These are phyloP conservation scores for Calycina herbarum DNA, from an alignment of 2,329 filamentous ascomycete species.

Conservation along the genomic window DNA sequence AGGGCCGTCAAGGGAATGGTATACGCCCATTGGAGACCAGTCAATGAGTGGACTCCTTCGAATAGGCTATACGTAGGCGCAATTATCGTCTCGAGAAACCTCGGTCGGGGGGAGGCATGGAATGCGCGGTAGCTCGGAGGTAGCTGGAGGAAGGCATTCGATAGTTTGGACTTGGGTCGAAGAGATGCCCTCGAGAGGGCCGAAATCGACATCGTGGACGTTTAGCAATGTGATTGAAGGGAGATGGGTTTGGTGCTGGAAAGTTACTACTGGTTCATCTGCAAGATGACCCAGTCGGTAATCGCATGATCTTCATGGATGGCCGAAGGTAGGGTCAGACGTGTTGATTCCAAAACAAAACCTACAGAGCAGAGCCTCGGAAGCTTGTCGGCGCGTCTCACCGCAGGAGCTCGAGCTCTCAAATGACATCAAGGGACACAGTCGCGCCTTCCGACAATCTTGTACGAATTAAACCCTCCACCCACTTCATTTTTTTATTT, in stretches of 20 bases:
- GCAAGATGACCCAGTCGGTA: neutral
- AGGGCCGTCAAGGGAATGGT: slow-evolving; percentile 56
- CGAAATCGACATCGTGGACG: slow-evolving; percentile 4
- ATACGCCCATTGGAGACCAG: slow-evolving; percentile 52
- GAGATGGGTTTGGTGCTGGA: neutral
- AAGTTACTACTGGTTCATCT: neutral
- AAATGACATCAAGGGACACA: slow-evolving; percentile 12
- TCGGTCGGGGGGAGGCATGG: slow-evolving; percentile 47
- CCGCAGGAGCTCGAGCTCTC: slow-evolving; percentile 2
- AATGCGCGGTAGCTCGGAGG: slow-evolving; percentile 45
- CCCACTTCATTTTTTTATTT: neutral
- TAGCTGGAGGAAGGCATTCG: slow-evolving; percentile 25
- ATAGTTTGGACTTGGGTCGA: slow-evolving; percentile 8
- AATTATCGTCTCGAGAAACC: slow-evolving; percentile 45
- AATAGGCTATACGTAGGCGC: slow-evolving; percentile 47
- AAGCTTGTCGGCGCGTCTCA: neutral
- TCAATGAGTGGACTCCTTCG: slow-evolving; percentile 49
- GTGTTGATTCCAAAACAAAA: neutral
- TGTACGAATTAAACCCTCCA: neutral
- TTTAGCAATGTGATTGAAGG: neutral
- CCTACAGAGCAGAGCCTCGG: neutral
- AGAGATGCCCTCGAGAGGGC: slow-evolving; percentile 7
- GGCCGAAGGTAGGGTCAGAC: neutral
- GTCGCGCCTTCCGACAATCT: slow-evolving; percentile 7
- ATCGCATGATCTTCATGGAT: neutral